Evolutionary conservation across 2,329 filamentous ascomycete species (phyloP).

Genomic region (Penicillium sp.): DNA sequence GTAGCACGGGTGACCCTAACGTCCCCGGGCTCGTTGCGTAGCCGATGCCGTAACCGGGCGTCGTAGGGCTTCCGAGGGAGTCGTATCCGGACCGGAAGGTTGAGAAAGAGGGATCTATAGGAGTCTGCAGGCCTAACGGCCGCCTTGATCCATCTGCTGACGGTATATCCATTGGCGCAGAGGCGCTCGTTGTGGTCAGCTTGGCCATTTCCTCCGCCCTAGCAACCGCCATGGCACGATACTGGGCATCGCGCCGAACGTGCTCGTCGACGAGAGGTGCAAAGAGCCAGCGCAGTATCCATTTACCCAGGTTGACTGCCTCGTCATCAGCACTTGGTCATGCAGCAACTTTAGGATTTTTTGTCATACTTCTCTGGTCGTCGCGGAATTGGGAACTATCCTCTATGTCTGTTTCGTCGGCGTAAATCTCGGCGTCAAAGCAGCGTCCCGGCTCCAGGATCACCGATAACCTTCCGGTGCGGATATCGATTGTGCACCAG

Average conservation of each 20-base stretch:
- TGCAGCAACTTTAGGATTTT: no score
- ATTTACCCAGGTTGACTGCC: slow-evolving; percentile 93
- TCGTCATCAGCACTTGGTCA: no score
- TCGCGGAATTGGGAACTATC: slow-evolving; percentile 79
- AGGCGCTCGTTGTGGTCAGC: no score
- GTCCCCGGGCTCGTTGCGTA: no score
- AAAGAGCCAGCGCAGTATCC: slow-evolving; percentile 89
- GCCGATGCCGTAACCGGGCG: no score
- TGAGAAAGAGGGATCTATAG: no score
- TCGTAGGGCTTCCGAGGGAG: no score
- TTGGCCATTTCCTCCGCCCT: slow-evolving; percentile 53
- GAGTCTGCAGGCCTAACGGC: no score
- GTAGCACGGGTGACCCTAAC: no score
- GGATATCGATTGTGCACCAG: slow-evolving; percentile 91
- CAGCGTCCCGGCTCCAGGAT: slow-evolving; percentile 89
- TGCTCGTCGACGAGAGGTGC: slow-evolving; percentile 82
- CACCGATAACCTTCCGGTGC: slow-evolving; percentile 83
- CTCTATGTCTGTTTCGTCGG: slow-evolving; percentile 72
- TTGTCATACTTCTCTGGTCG: slow-evolving; percentile 69
- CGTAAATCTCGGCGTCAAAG: slow-evolving; percentile 95
- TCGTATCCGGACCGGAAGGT: no score
- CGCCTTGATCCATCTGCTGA: no score
- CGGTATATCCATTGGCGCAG: slow-evolving; percentile 33
- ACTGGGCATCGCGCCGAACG: slow-evolving; percentile 66
- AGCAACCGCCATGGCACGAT: slow-evolving; percentile 61